phyloP scores from a whole-genome alignment of 768 basidiomycete species.

The Kwoniella sp. region DNA sequence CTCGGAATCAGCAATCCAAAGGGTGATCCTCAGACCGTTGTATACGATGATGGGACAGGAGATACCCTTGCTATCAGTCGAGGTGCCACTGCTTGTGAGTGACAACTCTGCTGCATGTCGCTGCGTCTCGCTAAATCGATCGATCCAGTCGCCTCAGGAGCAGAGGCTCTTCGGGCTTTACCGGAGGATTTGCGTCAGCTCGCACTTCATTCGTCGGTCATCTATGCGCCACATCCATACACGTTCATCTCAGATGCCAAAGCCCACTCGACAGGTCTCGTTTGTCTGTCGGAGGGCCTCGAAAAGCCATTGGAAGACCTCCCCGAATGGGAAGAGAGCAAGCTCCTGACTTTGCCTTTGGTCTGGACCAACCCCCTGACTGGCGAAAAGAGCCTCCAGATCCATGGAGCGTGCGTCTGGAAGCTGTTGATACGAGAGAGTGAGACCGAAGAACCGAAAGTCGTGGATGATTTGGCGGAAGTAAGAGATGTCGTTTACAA shows the following conservation, averaged over 20 bases:
- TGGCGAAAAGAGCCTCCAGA: conserved; percentile 11
- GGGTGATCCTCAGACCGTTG: conserved; percentile 6
- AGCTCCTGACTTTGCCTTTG: conserved; percentile 10
- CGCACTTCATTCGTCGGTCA: conserved; percentile 1
- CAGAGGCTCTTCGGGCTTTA: too few relatives aligned
- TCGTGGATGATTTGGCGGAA: conserved; percentile 1
- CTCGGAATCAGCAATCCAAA: conserved; percentile 9
- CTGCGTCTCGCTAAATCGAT: too few relatives aligned
- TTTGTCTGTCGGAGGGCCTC: conserved; percentile 3
- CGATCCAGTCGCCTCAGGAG: too few relatives aligned
- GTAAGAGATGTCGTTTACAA: background rate
- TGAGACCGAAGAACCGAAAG: background rate
- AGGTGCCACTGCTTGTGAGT: conserved; percentile 18
- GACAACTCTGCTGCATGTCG: background rate
- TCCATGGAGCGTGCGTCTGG: conserved; percentile 13
- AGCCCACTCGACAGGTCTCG: conserved; percentile 16
- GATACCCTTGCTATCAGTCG: conserved; percentile 4
- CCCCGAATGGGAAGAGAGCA: conserved; percentile 6
- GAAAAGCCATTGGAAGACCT: conserved; percentile 14
- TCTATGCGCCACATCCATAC: conserved; percentile 19
- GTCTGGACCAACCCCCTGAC: conserved; percentile 16
- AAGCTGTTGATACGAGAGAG: background rate
- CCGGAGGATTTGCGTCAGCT: background rate
- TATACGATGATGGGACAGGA: conserved; percentile 19
- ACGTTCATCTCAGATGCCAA: conserved; percentile 8